A percentile compares a stretch with the other conserved stretches of the same genome.
Conservation (phyloP, 345 rosid genomes). For the Populus davidiana region DNA sequence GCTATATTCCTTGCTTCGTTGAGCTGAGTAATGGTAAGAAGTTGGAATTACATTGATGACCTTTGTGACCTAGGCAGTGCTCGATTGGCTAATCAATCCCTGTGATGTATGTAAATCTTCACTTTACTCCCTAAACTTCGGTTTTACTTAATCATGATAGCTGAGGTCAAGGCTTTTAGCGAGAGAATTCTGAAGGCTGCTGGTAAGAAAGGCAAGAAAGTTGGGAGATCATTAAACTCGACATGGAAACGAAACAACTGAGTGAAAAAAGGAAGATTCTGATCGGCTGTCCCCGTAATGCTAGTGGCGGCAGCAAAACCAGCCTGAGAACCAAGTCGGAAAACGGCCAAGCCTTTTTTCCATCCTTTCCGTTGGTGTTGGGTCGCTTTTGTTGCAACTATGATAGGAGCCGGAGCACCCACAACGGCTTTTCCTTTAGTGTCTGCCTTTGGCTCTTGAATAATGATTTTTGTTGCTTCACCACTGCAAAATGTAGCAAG, state of each 20-base stretch:
- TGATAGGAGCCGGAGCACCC: constrained; percentile 6
- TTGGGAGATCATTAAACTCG: constrained; percentile 39
- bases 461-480: constrained; percentile 9
- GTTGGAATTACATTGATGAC: too few relatives aligned
- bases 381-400: constrained; percentile 3
- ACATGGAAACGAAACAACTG: constrained; percentile 67
- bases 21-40: too few relatives aligned
- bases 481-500: not conserved
- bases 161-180: too few relatives aligned
- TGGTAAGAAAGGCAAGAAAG: constrained; percentile 16
- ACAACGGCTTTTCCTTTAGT: constrained; percentile 28
- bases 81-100: too few relatives aligned
- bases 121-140: too few relatives aligned
- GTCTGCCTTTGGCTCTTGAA: constrained; percentile 15
- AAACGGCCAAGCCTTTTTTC: constrained; percentile 42
- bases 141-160: too few relatives aligned
- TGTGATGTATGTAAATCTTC: too few relatives aligned
- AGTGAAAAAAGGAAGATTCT: constrained; percentile 61
- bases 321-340: constrained; percentile 43
- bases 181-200: too few relatives aligned
- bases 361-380: constrained; percentile 20
- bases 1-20: too few relatives aligned
- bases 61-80: too few relatives aligned
- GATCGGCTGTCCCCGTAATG: constrained; percentile 38
- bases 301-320: constrained; percentile 46